Percentiles rank a stretch among this genome's conserved stretches.
phyloP scores from a whole-genome alignment of 164 flowering plant genomes.

The Macadamia integrifolia region DNA sequence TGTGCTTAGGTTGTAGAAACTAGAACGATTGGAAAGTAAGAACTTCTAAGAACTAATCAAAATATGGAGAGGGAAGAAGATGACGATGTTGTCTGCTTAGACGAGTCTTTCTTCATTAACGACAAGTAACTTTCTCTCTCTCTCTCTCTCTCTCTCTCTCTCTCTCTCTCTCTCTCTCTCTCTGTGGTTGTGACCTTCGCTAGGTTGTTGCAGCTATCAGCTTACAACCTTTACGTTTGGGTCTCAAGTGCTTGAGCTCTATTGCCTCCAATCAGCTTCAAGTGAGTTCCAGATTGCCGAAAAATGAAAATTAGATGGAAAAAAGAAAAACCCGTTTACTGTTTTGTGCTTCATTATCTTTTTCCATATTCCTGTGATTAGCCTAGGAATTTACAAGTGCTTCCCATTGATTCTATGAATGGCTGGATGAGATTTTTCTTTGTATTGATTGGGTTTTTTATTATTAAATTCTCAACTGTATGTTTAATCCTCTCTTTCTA shows the following conservation, averaged over 20 bases:
- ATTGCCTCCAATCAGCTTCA: constrained; percentile 83
- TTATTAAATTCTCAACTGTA: neutral
- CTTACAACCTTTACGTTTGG: constrained; percentile 78
- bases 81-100: constrained; percentile 70
- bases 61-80: constrained; percentile 32
- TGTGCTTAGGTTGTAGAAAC: no score
- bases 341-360: neutral
- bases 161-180: neutral
- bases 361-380: neutral
- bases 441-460: neutral
- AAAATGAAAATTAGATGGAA: neutral
- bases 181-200: neutral
- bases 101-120: constrained; percentile 80
- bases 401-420: neutral
- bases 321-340: neutral
- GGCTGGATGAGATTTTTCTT: neutral
- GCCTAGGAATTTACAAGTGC: neutral
- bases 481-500: neutral
- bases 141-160: neutral
- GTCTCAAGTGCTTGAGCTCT: constrained; percentile 62
- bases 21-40: no score
- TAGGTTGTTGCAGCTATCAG: constrained; percentile 58
- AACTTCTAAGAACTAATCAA: neutral
- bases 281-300: constrained; percentile 37
- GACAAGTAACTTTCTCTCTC: constrained; percentile 41